Conservation (phyloP, 2,329 filamentous ascomycete species). For the Fusarium sp. region DNA sequence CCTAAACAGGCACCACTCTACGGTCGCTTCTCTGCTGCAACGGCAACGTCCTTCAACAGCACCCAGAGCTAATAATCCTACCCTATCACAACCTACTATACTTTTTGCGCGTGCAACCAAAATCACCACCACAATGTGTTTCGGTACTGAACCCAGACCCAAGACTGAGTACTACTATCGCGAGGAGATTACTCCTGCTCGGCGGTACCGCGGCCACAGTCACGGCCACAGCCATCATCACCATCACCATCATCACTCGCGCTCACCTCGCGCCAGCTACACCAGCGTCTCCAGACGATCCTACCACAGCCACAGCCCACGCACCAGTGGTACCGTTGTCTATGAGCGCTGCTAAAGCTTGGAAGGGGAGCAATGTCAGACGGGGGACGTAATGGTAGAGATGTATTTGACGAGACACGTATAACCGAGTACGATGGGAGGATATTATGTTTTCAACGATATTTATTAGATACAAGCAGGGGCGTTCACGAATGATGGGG, state of each 20-base stretch:
- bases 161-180: conserved; percentile 63
- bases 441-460: conserved; percentile 10
- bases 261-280: conserved; percentile 56
- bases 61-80: not conserved
- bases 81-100: conserved; percentile 4
- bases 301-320: conserved; percentile 52
- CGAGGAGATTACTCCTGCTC: conserved; percentile 61
- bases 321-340: conserved; percentile 52
- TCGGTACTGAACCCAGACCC: conserved; percentile 54
- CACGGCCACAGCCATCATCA: conserved; percentile 50
- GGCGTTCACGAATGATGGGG: conserved; percentile 21
- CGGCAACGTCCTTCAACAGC: conserved; percentile 2
- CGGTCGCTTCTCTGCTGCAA: conserved; percentile 1
- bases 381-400: conserved; percentile 2
- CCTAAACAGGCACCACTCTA: not conserved
- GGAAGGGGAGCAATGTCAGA: not conserved
- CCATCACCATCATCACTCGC: conserved; percentile 46
- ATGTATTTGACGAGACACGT: conserved; percentile 20
- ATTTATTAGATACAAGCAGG: conserved; percentile 6
- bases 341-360: conserved; percentile 32
- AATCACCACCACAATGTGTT: conserved; percentile 57
- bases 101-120: conserved; percentile 3
- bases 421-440: conserved; percentile 2
- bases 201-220: conserved; percentile 50
- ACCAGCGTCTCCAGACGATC: conserved; percentile 51